These are phyloP conservation scores for Mycosphaerella sp. DNA, from an alignment of 2,329 filamentous ascomycete genomes.

Conservation along the genomic window DNA sequence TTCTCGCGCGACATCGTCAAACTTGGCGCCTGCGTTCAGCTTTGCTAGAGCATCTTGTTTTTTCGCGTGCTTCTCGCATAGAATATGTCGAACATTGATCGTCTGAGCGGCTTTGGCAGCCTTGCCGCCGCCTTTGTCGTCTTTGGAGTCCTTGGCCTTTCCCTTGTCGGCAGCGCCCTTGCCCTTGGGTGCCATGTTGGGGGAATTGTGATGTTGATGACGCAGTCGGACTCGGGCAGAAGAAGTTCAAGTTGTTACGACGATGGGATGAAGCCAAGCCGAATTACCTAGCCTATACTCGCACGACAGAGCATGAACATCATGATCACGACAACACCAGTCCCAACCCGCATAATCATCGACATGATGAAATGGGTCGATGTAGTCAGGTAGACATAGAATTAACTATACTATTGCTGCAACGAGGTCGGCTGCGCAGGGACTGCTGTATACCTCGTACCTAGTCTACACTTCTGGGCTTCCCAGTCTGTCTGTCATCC, in stretches of 20 bases:
- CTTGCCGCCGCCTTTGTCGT: constrained; percentile 23
- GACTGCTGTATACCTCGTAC: background rate
- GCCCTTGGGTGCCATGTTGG: constrained; percentile 32
- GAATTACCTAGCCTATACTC: too few species aligned
- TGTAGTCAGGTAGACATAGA: too few species aligned
- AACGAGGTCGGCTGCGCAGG: too few species aligned
- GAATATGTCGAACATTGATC: constrained; percentile 69
- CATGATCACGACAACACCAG: too few species aligned
- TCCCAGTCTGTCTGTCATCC: too few species aligned
- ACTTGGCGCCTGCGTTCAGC: constrained; percentile 60
- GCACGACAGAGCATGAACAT: too few species aligned
- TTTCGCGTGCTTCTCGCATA: constrained; percentile 71
- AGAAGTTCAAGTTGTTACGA: background rate
- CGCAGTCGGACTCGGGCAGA: background rate
- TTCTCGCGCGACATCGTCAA: constrained; percentile 66
- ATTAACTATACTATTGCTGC: too few species aligned
- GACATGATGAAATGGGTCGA: too few species aligned
- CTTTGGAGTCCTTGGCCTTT: constrained; percentile 23
- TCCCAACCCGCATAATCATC: too few species aligned
- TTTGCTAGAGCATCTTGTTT: constrained; percentile 70
- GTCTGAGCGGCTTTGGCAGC: constrained; percentile 56
- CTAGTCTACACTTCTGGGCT: too few species aligned
- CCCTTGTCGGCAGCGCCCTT: constrained; percentile 16
- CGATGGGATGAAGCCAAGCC: too few species aligned
- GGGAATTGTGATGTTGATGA: background rate